Conservation (phyloP, 805 yeast species). For the Yarrowia sp. region DNA sequence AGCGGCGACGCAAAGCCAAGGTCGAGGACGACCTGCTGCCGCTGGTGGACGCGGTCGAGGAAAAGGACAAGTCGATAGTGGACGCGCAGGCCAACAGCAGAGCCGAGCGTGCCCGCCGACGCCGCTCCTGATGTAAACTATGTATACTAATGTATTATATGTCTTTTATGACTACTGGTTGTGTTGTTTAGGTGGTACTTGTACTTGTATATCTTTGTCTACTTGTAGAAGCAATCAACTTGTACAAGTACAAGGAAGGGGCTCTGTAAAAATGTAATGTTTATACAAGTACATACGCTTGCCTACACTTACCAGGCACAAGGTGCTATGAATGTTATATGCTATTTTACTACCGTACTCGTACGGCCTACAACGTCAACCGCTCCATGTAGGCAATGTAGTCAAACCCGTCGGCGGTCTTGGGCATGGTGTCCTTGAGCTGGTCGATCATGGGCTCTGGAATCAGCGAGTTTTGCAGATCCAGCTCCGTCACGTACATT, state of each 20-base stretch:
- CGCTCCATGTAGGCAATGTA: constrained; percentile 36
- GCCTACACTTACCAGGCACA: no score
- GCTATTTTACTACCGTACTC: background rate
- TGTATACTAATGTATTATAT: constrained; percentile 17
- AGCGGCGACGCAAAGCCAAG: constrained; percentile 12
- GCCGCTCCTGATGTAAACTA: constrained; percentile 4
- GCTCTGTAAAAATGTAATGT: no score
- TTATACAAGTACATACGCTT: background rate
- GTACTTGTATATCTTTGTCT: no score
- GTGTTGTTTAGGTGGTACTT: no score
- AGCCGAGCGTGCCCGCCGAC: background rate
- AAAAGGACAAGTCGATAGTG: background rate
- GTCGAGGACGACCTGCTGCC: constrained; percentile 2
- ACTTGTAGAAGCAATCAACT: no score
- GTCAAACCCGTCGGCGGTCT: constrained; percentile 35
- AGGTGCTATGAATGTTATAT: background rate
- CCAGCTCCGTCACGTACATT: constrained; percentile 42
- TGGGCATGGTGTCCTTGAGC: constrained; percentile 38
- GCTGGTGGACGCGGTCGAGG: constrained; percentile 15
- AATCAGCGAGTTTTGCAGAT: constrained; percentile 41
- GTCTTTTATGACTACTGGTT: no score
- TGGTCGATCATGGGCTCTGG: constrained; percentile 39
- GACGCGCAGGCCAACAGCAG: constrained; percentile 10
- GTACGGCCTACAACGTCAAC: background rate
- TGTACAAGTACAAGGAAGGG: no score